Evolutionary conservation across 2,329 filamentous ascomycete species (phyloP), one percentile per base, ranked within the genome.

Genomic region (Eutypella sp.): DNA sequence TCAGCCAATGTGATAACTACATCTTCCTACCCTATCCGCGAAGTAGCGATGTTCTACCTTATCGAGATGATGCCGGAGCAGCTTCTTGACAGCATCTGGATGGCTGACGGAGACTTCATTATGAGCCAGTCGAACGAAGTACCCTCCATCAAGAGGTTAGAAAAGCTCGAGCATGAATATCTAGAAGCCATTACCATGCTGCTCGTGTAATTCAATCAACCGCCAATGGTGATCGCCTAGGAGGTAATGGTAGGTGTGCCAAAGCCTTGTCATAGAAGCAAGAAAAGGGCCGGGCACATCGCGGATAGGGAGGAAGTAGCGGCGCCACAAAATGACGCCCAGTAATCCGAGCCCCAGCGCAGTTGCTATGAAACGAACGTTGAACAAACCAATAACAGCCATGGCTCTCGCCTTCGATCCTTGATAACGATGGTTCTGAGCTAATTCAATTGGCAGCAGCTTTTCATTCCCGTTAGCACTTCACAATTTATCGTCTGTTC

Each of bases 51-150:
- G 4, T 45, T 43, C 6, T 44, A 61, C 67, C 57, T 72, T 62
- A 10, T 52, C 48, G 2, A 67, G 46, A 5, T 59, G 57, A 1
- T 55, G 57, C 23, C 64, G 50, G 2, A 71, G 59, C 11, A 73
- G 55, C 38, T 61, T 55, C 18, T 58, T 59, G 18, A 71, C 57
- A 13, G 63, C 71, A 47, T 70, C 63, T 1, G 68, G 66, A 49
- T 74, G 65, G 42, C 61, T 61, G 33, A 74, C 61, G 46, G 67
- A 71, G 48, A 74, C 63, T 60, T 74, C 70, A 42, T 72, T 66
- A 22, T 64, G 58, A 5, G 61, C 59, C 25, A 73, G 70, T 15
- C 71, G 68, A 24, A 74, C 66, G 51, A 73, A 73, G 25, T 62
- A 53, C 2, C 65, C 62, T 66, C 37, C 16, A 23, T 36, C 19